Evolutionary conservation across 768 basidiomycete genomes (phyloP).

Genomic region (Russula sp.): DNA sequence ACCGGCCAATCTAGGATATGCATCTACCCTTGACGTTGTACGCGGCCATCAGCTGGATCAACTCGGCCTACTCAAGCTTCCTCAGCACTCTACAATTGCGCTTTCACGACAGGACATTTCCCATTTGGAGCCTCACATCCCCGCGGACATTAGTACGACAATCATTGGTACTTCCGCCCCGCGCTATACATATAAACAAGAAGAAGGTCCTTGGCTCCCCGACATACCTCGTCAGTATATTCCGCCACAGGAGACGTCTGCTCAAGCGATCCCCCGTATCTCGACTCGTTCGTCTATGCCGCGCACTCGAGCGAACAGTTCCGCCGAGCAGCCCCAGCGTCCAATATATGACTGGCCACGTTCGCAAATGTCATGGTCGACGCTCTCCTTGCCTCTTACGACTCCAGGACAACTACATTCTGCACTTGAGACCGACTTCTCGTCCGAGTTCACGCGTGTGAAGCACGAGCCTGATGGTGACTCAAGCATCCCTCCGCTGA

Average conservation of each 20-base stretch:
- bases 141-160: neutral
- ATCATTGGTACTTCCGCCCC: neutral
- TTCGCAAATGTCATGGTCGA: neutral
- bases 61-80: neutral
- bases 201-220: neutral
- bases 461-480: slow-evolving; percentile 14
- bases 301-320: neutral
- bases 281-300: neutral
- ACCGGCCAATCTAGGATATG: neutral
- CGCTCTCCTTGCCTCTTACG: neutral
- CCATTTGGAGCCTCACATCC: neutral
- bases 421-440: neutral
- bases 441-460: neutral
- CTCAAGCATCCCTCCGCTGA: neutral
- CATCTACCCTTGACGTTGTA: neutral
- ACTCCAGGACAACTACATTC: neutral
- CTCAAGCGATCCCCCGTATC: slow-evolving; percentile 3
- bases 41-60: neutral
- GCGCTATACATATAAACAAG: neutral
- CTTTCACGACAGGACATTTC: slow-evolving; percentile 1
- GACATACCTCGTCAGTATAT: slow-evolving; percentile 2
- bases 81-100: neutral
- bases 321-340: neutral
- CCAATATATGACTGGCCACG: neutral
- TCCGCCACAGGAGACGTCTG: neutral